Conservation (phyloP, 805 yeast genomes). For the Lipomyces starkeyi region DNA sequence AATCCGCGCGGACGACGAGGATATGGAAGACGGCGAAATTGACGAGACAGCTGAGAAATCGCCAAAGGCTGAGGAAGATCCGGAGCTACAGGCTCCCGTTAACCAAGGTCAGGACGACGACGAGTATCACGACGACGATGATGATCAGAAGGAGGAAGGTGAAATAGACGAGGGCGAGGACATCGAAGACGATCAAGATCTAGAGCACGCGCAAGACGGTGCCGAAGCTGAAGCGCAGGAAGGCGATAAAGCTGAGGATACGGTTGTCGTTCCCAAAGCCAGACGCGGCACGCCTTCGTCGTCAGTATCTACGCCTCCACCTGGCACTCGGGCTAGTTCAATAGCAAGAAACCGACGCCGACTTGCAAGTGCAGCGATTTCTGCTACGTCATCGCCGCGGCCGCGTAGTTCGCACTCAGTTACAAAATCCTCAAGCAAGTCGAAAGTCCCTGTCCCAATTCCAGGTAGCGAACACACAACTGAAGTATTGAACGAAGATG, state of each 20-base stretch:
- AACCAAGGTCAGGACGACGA: slow-evolving; percentile 22
- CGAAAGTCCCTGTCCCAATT: slow-evolving; percentile 19
- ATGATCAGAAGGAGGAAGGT: slow-evolving; percentile 16
- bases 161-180: slow-evolving; percentile 29
- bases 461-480: slow-evolving; percentile 33
- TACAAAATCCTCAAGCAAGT: slow-evolving; percentile 4
- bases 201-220: slow-evolving; percentile 7
- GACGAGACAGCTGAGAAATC: slow-evolving; percentile 11
- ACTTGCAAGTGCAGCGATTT: slow-evolving; percentile 8
- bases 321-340: slow-evolving; percentile 14
- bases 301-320: slow-evolving; percentile 10
- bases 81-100: slow-evolving; percentile 8
- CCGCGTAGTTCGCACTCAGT: slow-evolving; percentile 8
- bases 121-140: slow-evolving; percentile 25
- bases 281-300: slow-evolving; percentile 5
- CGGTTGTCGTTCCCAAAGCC: slow-evolving; percentile 3
- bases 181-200: slow-evolving; percentile 13
- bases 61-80: slow-evolving; percentile 10
- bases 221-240: slow-evolving; percentile 15
- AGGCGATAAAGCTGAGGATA: slow-evolving; percentile 17
- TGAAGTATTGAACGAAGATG: slow-evolving; percentile 37
- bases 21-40: slow-evolving; percentile 28
- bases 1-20: slow-evolving; percentile 1
- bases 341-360: slow-evolving; percentile 7
- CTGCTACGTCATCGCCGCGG: slow-evolving; percentile 2